phyloP scores from a whole-genome alignment of 805 yeast species.

The Saturnispora quitensis region DNA sequence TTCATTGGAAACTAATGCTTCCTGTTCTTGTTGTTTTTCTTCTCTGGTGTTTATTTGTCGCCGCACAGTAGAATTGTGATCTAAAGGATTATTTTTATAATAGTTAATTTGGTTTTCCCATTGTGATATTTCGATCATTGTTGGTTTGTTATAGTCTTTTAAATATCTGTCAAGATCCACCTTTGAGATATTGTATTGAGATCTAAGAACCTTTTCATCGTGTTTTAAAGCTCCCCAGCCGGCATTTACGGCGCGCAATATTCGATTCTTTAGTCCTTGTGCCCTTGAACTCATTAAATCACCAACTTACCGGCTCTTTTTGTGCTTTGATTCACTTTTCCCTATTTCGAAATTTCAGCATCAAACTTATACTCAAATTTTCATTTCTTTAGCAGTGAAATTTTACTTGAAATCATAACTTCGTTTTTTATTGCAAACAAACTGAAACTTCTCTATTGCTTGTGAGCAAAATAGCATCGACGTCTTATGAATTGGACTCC shows the following conservation, averaged over 20 bases:
- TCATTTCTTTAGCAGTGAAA: background rate
- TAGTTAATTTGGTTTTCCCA: conserved; percentile 1
- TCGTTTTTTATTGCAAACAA: background rate
- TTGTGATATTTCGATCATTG: background rate
- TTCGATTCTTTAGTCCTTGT: conserved; percentile 1
- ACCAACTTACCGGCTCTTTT: background rate
- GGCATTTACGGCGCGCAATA: conserved; percentile 1
- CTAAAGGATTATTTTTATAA: background rate
- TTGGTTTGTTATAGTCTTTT: conserved; percentile 2
- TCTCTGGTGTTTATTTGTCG: background rate
- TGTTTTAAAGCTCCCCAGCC: conserved; percentile 4
- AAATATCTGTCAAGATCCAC: conserved; percentile 3
- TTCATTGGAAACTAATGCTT: background rate
- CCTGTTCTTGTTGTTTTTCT: background rate
- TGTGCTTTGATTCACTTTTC: no score
- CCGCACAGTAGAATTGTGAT: background rate
- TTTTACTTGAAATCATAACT: background rate
- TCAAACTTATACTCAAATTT: background rate
- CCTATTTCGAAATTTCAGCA: background rate
- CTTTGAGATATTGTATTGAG: conserved; percentile 3
- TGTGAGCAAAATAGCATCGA: background rate
- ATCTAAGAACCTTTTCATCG: background rate
- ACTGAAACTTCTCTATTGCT: background rate
- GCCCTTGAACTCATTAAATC: background rate
- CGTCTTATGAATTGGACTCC: conserved; percentile 3